phyloP scores from a whole-genome alignment of 2,329 filamentous ascomycete genomes.

The Verticillium albo-atrum region DNA sequence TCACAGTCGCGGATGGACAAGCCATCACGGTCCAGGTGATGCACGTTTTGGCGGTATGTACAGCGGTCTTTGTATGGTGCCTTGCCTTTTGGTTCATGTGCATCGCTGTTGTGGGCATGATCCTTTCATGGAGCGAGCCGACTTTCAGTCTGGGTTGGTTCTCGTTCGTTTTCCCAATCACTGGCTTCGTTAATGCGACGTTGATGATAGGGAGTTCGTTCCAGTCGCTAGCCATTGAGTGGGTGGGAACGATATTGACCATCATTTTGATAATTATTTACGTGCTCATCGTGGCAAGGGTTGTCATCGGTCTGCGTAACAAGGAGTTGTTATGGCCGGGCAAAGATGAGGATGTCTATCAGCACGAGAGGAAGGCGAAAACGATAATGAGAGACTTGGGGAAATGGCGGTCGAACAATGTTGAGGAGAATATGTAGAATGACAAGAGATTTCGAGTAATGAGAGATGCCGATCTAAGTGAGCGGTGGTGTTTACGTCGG shows the following conservation, averaged over 20 bases:
- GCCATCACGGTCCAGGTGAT: slow-evolving; percentile 7
- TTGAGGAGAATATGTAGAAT: not conserved
- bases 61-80: slow-evolving; percentile 24
- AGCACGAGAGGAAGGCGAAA: not conserved
- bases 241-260: not conserved
- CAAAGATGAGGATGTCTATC: not conserved
- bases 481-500: no score
- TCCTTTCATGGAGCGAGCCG: not conserved
- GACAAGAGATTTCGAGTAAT: no score
- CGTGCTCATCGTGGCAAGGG: not conserved
- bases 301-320: not conserved
- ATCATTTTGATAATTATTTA: not conserved
- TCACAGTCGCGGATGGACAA: not conserved
- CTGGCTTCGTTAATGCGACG: not conserved
- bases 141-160: not conserved
- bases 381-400: not conserved
- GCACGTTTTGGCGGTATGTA: slow-evolving; percentile 4
- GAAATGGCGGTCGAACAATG: not conserved
- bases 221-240: not conserved
- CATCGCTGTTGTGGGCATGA: slow-evolving; percentile 16
- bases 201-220: not conserved
- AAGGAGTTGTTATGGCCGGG: not conserved
- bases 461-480: no score
- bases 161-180: not conserved
- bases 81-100: slow-evolving; percentile 43